These are phyloP conservation scores for Pisolithus sp. DNA, from an alignment of 768 basidiomycete species.

Conservation along the genomic window DNA sequence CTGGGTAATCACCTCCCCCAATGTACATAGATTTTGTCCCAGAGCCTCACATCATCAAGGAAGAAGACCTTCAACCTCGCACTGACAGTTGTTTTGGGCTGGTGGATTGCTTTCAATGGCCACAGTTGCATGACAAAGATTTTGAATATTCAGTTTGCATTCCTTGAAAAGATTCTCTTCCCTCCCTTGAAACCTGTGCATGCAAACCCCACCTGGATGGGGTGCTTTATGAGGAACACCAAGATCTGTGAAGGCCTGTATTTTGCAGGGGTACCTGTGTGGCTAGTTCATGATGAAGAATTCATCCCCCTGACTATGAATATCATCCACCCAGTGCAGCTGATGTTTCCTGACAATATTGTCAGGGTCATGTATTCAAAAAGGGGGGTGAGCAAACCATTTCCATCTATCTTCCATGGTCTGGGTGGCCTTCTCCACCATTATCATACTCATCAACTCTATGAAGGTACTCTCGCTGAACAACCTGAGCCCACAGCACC, in stretches of 20 bases:
- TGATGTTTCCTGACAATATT: too few species aligned
- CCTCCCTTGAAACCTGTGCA: background rate
- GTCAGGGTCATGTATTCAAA: too few species aligned
- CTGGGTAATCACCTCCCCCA: constrained; percentile 1
- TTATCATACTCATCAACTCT: too few species aligned
- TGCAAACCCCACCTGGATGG: constrained; percentile 6
- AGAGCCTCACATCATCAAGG: background rate
- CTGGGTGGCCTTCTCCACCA: too few species aligned
- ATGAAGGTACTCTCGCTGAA: too few species aligned
- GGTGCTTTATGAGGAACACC: constrained; percentile 3
- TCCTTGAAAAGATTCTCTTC: constrained; percentile 1
- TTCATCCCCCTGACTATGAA: background rate
- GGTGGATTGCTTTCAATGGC: constrained; percentile 3
- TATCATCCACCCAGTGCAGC: too few species aligned
- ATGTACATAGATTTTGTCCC: constrained; percentile 4
- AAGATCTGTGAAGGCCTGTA: constrained; percentile 1
- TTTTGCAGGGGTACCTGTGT: constrained; percentile 6
- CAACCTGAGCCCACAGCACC: too few species aligned
- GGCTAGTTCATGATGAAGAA: background rate
- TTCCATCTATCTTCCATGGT: too few species aligned
- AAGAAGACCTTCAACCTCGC: background rate
- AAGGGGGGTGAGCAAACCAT: too few species aligned
- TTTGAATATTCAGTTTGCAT: constrained; percentile 1
- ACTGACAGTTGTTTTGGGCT: background rate
- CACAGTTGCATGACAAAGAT: background rate